phyloP scores from a whole-genome alignment of 192 early-diverging fungal species.

The Backusella psychrophila region DNA sequence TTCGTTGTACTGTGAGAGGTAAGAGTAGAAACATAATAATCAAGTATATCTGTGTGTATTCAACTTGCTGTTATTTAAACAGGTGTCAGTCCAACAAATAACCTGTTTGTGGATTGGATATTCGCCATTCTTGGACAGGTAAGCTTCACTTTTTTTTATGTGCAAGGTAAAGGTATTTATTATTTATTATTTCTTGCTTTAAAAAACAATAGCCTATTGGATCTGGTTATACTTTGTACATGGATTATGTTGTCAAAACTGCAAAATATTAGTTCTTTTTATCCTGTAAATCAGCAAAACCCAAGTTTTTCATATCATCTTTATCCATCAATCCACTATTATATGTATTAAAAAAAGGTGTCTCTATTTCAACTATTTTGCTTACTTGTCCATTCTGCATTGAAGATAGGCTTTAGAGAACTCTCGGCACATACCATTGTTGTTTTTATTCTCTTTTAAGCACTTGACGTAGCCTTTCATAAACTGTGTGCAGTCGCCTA shows the following conservation, averaged over 20 bases:
- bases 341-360: not conserved
- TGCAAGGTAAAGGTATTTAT: not conserved
- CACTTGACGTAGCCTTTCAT: conserved; percentile 83
- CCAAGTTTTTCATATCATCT: conserved; percentile 67
- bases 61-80: not conserved
- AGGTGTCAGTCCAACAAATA: conserved; percentile 37
- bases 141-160: not conserved
- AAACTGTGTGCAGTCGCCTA: conserved; percentile 78
- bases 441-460: conserved; percentile 67
- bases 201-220: conserved; percentile 16
- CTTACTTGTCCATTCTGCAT: conserved; percentile 89
- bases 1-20: conserved; percentile 30
- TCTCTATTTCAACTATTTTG: not conserved
- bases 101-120: conserved; percentile 29
- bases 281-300: conserved; percentile 53
- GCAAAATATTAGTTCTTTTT: conserved; percentile 16
- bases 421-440: conserved; percentile 66
- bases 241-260: conserved; percentile 31
- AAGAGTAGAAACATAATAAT: not conserved
- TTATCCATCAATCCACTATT: conserved; percentile 64
- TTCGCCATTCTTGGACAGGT: conserved; percentile 30
- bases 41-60: not conserved
- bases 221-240: conserved; percentile 32
- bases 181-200: not conserved
- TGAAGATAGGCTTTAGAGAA: conserved; percentile 79